Conservation (phyloP, 306 rosid species). For the Glycine soja region DNA sequence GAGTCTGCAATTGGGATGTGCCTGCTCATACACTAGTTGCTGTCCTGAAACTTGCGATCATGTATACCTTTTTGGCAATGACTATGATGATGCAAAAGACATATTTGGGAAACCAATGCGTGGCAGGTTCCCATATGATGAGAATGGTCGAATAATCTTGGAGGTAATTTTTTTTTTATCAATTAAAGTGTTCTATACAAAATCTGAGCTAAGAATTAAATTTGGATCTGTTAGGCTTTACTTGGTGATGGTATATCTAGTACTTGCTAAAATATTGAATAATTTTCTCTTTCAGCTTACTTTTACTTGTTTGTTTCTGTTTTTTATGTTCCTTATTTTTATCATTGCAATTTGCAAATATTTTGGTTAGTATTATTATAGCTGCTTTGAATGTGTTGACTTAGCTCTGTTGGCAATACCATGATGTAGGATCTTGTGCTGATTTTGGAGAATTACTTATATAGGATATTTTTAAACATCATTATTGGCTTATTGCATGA, state of each 20-base stretch:
- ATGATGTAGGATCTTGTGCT: not conserved
- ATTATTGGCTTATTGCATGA: not conserved
- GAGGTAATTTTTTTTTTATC: conserved; percentile 71
- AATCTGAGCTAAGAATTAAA: conserved; percentile 28
- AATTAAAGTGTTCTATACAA: conserved; percentile 34
- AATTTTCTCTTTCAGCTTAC: conserved; percentile 28
- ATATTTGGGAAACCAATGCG: conserved; percentile 83
- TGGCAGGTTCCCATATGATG: conserved; percentile 95
- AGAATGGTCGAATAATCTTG: conserved; percentile 80
- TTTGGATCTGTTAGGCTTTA: conserved; percentile 43
- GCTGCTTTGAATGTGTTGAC: conserved; percentile 22
- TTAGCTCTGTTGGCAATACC: conserved; percentile 30
- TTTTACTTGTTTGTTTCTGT: not conserved
- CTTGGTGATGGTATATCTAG: conserved; percentile 17
- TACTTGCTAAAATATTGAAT: not conserved
- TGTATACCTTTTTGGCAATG: conserved; percentile 87
- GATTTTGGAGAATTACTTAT: conserved; percentile 5
- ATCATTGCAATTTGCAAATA: conserved; percentile 32
- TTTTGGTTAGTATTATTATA: conserved; percentile 1
- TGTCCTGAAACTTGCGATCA: conserved; percentile 92
- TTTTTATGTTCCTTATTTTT: conserved; percentile 14
- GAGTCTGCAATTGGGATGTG: conserved; percentile 86
- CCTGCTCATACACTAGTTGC: conserved; percentile 73
- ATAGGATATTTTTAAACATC: conserved; percentile 10
- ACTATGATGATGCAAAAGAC: conserved; percentile 94